A percentile compares a stretch with the other conserved stretches of the same genome.
Conservation (phyloP, 257 asterid species). For the Solanum lignicaule region DNA sequence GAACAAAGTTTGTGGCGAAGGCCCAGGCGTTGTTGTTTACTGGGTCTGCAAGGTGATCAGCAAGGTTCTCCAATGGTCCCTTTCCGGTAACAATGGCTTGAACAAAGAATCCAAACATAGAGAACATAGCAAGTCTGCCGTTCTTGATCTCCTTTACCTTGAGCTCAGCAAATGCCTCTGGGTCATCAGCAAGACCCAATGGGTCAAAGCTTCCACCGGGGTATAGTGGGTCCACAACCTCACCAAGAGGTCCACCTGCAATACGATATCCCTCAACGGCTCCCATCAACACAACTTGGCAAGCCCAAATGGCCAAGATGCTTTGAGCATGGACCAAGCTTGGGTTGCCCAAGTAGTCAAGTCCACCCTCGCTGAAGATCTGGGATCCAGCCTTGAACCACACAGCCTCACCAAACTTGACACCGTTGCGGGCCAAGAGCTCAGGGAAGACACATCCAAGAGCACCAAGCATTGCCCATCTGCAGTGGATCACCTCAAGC, state of each 20-base stretch:
- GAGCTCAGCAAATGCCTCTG: constrained; percentile 43
- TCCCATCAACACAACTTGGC: constrained; percentile 60
- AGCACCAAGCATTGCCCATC: constrained; percentile 86
- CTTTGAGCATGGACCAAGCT: constrained; percentile 63
- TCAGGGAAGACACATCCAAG: constrained; percentile 80
- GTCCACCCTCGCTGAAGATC: constrained; percentile 61
- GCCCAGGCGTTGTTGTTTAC: constrained; percentile 14
- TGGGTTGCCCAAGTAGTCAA: constrained; percentile 66
- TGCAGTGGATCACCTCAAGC: constrained; percentile 55
- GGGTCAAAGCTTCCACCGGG: constrained; percentile 23
- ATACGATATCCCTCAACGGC: constrained; percentile 64
- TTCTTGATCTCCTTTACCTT: constrained; percentile 60
- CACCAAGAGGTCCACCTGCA: constrained; percentile 14
- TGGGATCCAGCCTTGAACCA: constrained; percentile 76
- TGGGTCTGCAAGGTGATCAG: constrained; percentile 49
- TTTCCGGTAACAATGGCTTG: constrained; percentile 59
- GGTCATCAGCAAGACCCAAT: constrained; percentile 25
- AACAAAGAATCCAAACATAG: constrained; percentile 57
- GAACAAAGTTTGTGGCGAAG: neutral
- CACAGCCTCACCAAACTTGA: constrained; percentile 66
- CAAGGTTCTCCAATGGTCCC: constrained; percentile 53
- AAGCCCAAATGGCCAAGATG: constrained; percentile 66
- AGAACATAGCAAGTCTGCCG: constrained; percentile 48
- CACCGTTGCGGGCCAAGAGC: constrained; percentile 59
- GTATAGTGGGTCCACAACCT: constrained; percentile 11